phyloP scores from a whole-genome alignment of 768 basidiomycete species.

The Lactarius indigo region DNA sequence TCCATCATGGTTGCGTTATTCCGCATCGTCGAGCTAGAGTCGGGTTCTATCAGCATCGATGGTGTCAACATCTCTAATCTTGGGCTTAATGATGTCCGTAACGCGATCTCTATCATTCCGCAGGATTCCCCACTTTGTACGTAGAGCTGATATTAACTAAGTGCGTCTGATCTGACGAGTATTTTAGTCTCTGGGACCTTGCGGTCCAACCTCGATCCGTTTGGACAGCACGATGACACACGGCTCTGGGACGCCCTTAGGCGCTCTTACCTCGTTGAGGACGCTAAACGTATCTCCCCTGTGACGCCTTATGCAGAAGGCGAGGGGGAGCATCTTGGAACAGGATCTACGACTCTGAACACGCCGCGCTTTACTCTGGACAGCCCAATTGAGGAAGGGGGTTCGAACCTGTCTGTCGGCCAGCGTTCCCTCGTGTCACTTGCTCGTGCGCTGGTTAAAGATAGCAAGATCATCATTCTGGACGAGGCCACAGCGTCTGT shows the following conservation, averaged over 20 bases:
- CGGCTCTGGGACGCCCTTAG: conserved; percentile 84
- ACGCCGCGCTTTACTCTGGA: conserved; percentile 70
- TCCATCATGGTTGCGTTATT: conserved; percentile 87
- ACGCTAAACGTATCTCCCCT: conserved; percentile 30
- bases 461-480: conserved; percentile 78
- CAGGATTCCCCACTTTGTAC: conserved; percentile 56
- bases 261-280: conserved; percentile 77
- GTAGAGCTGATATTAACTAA: conserved; percentile 44
- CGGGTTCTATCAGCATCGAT: conserved; percentile 78
- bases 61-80: conserved; percentile 77
- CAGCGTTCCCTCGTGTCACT: conserved; percentile 81
- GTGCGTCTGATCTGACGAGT: conserved; percentile 11
- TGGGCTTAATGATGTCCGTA: conserved; percentile 71
- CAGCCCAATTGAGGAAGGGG: conserved; percentile 81
- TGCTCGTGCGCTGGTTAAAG: conserved; percentile 84
- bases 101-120: conserved; percentile 72
- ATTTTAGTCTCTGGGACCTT: conserved; percentile 71
- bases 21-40: conserved; percentile 74
- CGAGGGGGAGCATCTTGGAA: conserved; percentile 39
- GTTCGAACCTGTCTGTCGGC: conserved; percentile 77
- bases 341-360: conserved; percentile 7
- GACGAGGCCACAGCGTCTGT: conserved; percentile 92
- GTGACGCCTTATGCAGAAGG: conserved; percentile 31
- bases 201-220: conserved; percentile 87
- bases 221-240: conserved; percentile 74